Evolutionary conservation across 257 asterid species (phyloP), one percentile per base, ranked within the genome.

Genomic region (Plectranthus barbatus): DNA sequence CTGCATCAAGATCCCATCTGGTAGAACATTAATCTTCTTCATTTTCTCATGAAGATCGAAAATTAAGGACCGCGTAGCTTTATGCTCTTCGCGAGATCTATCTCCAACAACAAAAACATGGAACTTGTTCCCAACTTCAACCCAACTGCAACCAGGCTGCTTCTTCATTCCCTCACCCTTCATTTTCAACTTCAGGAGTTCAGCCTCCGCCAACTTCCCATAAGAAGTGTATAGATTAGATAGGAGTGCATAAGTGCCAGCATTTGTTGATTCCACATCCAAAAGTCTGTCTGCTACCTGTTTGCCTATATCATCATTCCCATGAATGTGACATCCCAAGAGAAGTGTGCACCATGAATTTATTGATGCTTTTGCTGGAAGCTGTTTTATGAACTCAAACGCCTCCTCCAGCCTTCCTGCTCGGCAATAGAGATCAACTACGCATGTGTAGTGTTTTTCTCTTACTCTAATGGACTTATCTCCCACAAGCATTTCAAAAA

Each of bases 131-230:
- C 72, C 80, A 46, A 80, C 83, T 68, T 76, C 83, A 71, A 84
- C 77, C 92, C 92, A 84, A 66, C 88, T 82, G 47, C 92, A 81
- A 20, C 89, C 91, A 13, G 95, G 91, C 64, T 84, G 89, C 62
- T 78, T 84, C 78, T 84, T 86, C 69, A 79, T 34, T 40, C 94
- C 84, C 50, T 15, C 72, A 7, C 59, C 77, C 75, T 76, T 81
- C 94, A 86, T 79, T 66, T 73, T 79, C 78, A 24, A n/a, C 78
- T 77, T 77, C 75, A 81, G 41, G 47, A 45, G 44, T 67, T 81
- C 86, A 49, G 86, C 85, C 72, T 81, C 83, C 41, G 41, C 67
- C 79, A 70, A 73, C 58, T 65, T 71, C 65, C 84, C 86, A 6
- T 62, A 58, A 12, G 41, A 68, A 21, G 62, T 60, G 24, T 65